phyloP scores from a whole-genome alignment of 176 grass and related monocot genomes.

The Ananas comosus region DNA sequence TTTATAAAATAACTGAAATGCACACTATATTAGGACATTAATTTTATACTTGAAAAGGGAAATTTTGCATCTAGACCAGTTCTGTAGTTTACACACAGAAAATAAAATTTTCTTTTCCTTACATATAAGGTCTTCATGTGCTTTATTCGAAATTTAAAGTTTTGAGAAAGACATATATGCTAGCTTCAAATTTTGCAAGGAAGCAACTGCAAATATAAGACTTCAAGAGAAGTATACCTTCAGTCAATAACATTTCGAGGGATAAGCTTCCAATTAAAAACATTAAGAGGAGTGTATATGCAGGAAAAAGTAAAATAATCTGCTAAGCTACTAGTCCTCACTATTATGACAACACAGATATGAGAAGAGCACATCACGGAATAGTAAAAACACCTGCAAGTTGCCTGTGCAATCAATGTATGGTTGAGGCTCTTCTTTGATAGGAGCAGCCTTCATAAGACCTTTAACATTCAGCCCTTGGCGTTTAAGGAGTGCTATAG shows the following conservation, averaged over 20 bases:
- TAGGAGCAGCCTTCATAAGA: slow-evolving; percentile 68
- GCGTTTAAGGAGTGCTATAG: slow-evolving; percentile 77
- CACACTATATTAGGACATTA: background rate
- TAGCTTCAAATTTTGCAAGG: slow-evolving; percentile 19
- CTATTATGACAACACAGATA: background rate
- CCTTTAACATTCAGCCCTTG: slow-evolving; percentile 91
- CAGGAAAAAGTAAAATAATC: too few species aligned
- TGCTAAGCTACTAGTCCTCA: background rate
- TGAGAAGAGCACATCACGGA: background rate
- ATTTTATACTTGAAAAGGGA: background rate
- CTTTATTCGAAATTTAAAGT: too few species aligned
- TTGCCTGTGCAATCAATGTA: slow-evolving; percentile 96
- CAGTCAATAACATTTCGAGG: too few species aligned
- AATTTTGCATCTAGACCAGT: background rate
- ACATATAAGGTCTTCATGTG: too few species aligned
- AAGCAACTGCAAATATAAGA: slow-evolving; percentile 20
- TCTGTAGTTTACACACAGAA: too few species aligned
- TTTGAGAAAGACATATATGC: too few species aligned
- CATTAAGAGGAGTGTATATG: too few species aligned
- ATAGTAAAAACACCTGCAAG: slow-evolving; percentile 47
- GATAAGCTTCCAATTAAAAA: too few species aligned
- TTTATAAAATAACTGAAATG: background rate
- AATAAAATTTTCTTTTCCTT: too few species aligned
- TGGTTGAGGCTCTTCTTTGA: slow-evolving; percentile 88
- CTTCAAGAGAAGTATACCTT: too few species aligned